Conservation (phyloP, 495 filamentous ascomycete genomes). For the Symbiotaphrina buchneri region DNA sequence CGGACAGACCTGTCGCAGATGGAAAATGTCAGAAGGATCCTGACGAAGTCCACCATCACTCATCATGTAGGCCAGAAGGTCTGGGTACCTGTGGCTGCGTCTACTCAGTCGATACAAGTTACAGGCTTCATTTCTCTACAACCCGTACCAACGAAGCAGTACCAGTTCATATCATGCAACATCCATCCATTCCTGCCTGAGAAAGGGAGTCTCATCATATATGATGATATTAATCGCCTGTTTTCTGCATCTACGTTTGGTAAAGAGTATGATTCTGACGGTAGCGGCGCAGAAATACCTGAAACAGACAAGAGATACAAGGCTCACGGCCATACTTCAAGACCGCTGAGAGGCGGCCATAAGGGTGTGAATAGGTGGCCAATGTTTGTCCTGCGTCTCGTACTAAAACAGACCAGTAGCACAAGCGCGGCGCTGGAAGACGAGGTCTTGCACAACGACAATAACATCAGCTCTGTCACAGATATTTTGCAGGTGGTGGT, state of each 20-base stretch:
- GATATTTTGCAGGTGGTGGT: conserved; percentile 3
- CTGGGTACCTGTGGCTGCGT: conserved; percentile 51
- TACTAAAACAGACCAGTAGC: conserved; percentile 10
- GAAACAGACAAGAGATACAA: conserved; percentile 19
- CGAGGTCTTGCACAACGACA: background rate
- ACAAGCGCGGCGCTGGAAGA: background rate
- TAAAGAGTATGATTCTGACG: conserved; percentile 12
- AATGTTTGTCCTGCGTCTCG: conserved; percentile 73
- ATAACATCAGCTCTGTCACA: background rate
- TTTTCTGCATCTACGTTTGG: conserved; percentile 69
- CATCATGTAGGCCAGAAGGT: too few relatives aligned
- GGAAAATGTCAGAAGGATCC: too few relatives aligned
- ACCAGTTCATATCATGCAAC: conserved; percentile 64
- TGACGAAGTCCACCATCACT: too few relatives aligned
- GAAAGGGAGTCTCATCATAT: conserved; percentile 38
- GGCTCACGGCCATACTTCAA: conserved; percentile 25
- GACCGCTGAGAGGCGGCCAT: conserved; percentile 28
- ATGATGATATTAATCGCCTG: conserved; percentile 55
- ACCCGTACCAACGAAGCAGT: conserved; percentile 43
- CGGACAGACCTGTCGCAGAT: too few relatives aligned
- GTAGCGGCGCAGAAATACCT: conserved; percentile 11
- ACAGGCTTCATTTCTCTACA: conserved; percentile 44
- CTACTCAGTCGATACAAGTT: conserved; percentile 31
- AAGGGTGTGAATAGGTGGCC: conserved; percentile 69
- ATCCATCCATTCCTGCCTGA: conserved; percentile 20